Base-by-base conservation (phyloP, 169 alveolate genomes). In the Perkinsus olseni region DNA sequence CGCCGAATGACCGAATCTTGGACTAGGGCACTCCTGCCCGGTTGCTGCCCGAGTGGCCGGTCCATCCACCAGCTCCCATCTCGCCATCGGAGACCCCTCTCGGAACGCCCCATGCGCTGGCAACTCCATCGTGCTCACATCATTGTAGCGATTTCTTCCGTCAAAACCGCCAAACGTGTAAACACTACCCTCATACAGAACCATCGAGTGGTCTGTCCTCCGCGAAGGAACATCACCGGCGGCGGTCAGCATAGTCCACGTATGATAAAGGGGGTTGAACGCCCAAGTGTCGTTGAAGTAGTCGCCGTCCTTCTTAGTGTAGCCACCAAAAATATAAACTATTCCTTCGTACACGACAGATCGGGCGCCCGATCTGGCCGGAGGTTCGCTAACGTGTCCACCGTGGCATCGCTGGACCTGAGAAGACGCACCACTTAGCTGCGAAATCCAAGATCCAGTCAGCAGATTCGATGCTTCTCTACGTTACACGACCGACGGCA, bases 231-330 rank as follows among this genome's bases (percentile, higher is more conserved):
- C 93, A 39, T 92, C 95, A 21, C 94, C 94, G 45, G 48, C 45
- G 34, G 93, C 31, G 39, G 94, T 74, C 38, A 74, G 92, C 91
- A 91, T 91, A 11, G 50, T 40, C 50, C 50, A 40, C 50, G 50
- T 40, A 11, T 40, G 50, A 11, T 40, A 40, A 11, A 40, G 50
- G 21, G 50, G 50, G 50, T 40, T 40, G 91, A 93, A 94, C 39
- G 74, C 74, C 93, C 92, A 96, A 40, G 96, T 94, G 91, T 97
- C 98, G 92, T 96, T 96, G 97, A 97, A 97, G 94, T 97, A 97
- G 91, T 96, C 98, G 74, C 98, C 98, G 74, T 96, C 97, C 94
- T 96, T 96, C 94, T 95, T 95, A 31, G 98, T 97, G 94, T 97
- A 97, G 45, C 98, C 98, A 0, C 98, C 98, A 91, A 97, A 97